Evolutionary conservation across 495 filamentous ascomycete genomes (phyloP).

Genomic region (Clavariopsis aquatica): DNA sequence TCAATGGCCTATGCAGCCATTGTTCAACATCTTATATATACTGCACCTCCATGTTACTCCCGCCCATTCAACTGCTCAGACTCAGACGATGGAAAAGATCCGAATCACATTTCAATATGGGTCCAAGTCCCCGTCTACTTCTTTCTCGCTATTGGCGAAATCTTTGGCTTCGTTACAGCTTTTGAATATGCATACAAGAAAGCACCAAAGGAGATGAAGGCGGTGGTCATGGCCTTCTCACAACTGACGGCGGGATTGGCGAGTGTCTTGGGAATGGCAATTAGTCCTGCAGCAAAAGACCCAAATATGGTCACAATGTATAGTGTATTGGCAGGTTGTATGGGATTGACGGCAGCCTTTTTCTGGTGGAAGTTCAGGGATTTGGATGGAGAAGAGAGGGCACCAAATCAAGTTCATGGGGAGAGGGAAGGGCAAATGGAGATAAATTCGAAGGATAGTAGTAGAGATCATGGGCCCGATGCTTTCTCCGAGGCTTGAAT

Average conservation of each 20-base stretch:
- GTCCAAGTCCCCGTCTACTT: conserved; percentile 20
- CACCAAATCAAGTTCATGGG: not conserved
- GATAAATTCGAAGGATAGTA: too few relatives aligned
- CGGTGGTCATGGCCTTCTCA: conserved; percentile 12
- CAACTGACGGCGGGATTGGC: not conserved
- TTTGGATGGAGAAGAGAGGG: not conserved
- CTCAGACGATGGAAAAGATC: not conserved
- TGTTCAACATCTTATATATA: conserved; percentile 53
- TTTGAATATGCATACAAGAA: conserved; percentile 31
- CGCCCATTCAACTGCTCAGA: conserved; percentile 43
- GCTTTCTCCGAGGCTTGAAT: too few relatives aligned
- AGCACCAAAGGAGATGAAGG: conserved; percentile 25
- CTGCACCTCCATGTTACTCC: conserved; percentile 53
- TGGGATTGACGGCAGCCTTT: not conserved
- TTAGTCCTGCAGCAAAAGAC: conserved; percentile 15
- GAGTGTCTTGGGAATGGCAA: conserved; percentile 6
- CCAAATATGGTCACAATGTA: conserved; percentile 22
- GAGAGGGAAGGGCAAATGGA: not conserved
- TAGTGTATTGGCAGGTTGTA: conserved; percentile 1
- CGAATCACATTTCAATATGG: conserved; percentile 9
- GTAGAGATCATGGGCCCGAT: too few relatives aligned
- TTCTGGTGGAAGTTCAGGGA: conserved; percentile 7
- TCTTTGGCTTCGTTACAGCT: conserved; percentile 18
- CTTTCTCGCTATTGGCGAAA: conserved; percentile 21
- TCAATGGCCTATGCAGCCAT: conserved; percentile 54